Conservation (phyloP, 2,329 filamentous ascomycete genomes). For the Davidsoniella neocaledoniae region DNA sequence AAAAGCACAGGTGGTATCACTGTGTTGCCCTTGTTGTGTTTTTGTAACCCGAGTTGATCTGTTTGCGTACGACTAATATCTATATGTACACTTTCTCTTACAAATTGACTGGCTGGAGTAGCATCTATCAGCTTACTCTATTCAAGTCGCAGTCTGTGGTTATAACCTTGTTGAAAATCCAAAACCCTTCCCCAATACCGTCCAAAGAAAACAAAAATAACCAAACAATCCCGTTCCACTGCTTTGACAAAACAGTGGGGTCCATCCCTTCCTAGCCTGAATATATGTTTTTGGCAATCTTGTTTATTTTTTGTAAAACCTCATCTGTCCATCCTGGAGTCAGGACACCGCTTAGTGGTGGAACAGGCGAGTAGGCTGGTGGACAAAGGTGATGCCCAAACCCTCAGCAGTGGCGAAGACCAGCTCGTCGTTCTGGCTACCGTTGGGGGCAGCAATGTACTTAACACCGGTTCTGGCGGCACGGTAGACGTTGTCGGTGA, state of each 20-base stretch:
- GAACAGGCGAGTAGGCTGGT: conserved; percentile 88
- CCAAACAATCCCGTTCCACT: background rate
- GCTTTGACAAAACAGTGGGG: background rate
- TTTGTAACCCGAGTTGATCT: conserved; percentile 5
- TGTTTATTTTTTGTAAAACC: background rate
- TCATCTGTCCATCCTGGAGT: background rate
- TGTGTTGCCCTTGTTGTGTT: background rate
- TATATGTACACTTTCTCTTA: background rate
- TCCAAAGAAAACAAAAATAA: conserved; percentile 3
- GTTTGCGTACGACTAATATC: background rate
- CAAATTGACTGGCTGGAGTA: background rate
- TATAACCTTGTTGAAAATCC: conserved; percentile 7
- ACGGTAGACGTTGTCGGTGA: conserved; percentile 94
- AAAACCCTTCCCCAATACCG: background rate
- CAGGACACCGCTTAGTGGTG: conserved; percentile 50
- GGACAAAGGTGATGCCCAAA: conserved; percentile 81
- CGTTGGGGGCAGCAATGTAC: conserved; percentile 86
- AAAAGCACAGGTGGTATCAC: too few relatives aligned
- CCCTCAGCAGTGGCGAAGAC: conserved; percentile 85
- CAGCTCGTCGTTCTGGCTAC: conserved; percentile 68
- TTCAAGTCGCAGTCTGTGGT: conserved; percentile 1
- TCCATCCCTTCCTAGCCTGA: background rate
- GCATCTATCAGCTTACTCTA: background rate
- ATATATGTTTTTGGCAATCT: background rate
- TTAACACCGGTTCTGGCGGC: conserved; percentile 77